A percentile compares a stretch with the other conserved stretches of the same genome.
Evolutionary conservation across 805 yeast genomes (phyloP).

Genomic region (Millerozyma miso): DNA sequence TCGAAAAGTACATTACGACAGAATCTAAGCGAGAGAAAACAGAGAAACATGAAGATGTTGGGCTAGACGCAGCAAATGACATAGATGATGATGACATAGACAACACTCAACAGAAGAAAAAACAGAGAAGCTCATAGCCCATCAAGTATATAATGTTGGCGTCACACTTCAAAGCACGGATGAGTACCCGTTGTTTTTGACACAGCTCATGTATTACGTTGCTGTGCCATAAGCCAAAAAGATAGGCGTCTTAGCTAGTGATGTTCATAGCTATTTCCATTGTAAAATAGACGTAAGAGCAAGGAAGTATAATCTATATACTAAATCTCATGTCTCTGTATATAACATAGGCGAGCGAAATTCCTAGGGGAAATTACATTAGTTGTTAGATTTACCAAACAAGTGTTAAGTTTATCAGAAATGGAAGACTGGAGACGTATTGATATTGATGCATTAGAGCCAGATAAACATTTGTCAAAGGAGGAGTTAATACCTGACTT

Average conservation of each 20-base stretch:
- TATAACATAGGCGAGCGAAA: neutral
- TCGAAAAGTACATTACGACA: constrained; percentile 30
- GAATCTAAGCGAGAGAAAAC: neutral
- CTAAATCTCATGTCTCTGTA: neutral
- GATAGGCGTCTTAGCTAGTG: neutral
- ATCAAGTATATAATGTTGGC: too few species aligned
- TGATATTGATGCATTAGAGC: constrained; percentile 87
- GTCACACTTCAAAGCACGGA: too few species aligned
- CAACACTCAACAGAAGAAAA: constrained; percentile 2
- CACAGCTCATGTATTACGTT: neutral
- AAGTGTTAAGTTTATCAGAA: neutral
- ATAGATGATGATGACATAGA: constrained; percentile 1
- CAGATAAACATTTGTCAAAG: constrained; percentile 64
- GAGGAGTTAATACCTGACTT: constrained; percentile 60
- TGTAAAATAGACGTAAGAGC: neutral
- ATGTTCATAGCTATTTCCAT: neutral
- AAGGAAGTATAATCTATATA: neutral
- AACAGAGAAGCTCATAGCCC: neutral
- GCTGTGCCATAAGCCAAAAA: too few species aligned
- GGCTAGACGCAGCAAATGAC: constrained; percentile 6
- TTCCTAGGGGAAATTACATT: neutral
- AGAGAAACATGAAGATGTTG: neutral
- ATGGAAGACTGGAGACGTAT: constrained; percentile 91
- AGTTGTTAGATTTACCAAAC: neutral
- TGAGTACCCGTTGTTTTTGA: neutral